These are phyloP conservation scores for Neurospora cerealis DNA, from an alignment of 495 filamentous ascomycete species.

Conservation along the genomic window DNA sequence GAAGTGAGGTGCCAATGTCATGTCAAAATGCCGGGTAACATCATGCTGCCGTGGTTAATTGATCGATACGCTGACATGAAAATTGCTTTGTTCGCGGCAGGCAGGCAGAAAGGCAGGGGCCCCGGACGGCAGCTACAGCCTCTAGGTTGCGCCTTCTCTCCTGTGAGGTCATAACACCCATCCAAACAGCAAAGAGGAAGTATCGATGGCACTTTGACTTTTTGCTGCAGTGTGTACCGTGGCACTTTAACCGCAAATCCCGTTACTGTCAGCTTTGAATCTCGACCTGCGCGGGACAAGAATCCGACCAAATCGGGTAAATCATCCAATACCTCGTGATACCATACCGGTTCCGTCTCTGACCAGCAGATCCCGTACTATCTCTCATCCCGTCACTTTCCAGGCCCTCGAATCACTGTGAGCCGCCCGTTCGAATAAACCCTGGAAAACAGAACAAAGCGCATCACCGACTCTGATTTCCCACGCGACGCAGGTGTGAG, in stretches of 20 bases:
- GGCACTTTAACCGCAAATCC: background rate
- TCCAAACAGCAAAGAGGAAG: background rate
- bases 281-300: background rate
- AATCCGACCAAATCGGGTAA: background rate
- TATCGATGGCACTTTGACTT: background rate
- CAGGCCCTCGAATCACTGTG: background rate
- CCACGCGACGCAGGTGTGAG: background rate
- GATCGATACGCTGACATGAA: background rate
- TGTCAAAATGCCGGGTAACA: background rate
- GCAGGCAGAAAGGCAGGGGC: background rate
- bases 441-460: background rate
- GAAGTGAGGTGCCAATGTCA: background rate
- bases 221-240: background rate
- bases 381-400: background rate
- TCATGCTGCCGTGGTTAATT: background rate
- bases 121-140: background rate
- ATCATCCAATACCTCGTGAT: background rate
- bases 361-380: background rate
- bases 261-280: background rate
- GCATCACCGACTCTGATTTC: background rate
- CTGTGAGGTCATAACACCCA: background rate
- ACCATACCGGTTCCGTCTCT: background rate
- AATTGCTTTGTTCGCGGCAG: background rate
- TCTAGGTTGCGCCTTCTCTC: background rate
- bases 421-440: background rate